These are phyloP conservation scores for Neurospora sp. DNA, from an alignment of 2,329 filamentous ascomycete genomes.

Conservation along the genomic window DNA sequence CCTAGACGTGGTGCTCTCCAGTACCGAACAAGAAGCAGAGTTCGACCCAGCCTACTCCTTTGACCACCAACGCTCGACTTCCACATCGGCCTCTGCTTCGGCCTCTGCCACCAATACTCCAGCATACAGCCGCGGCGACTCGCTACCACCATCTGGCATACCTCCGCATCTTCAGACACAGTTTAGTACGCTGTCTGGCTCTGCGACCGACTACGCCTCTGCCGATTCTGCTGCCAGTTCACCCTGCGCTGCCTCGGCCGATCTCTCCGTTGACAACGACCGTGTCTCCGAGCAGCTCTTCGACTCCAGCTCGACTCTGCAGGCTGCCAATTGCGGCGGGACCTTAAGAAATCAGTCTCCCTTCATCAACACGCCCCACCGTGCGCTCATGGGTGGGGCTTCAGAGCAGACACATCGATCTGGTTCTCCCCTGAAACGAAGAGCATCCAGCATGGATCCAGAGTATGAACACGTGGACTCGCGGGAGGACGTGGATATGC, in stretches of 20 bases:
- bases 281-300: conserved; percentile 32
- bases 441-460: conserved; percentile 52
- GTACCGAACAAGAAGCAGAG: conserved; percentile 40
- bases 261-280: conserved; percentile 48
- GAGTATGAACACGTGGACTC: conserved; percentile 30
- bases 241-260: conserved; percentile 46
- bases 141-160: conserved; percentile 38
- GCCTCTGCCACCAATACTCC: conserved; percentile 29
- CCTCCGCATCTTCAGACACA: conserved; percentile 42
- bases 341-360: conserved; percentile 42
- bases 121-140: conserved; percentile 32
- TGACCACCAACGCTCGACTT: conserved; percentile 22
- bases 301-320: conserved; percentile 32
- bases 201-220: conserved; percentile 39
- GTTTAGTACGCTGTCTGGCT: conserved; percentile 26
- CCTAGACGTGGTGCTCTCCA: conserved; percentile 39
- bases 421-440: conserved; percentile 55
- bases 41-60: conserved; percentile 16
- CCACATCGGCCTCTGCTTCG: conserved; percentile 29
- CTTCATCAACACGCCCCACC: conserved; percentile 36
- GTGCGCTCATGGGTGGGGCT: conserved; percentile 51
- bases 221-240: conserved; percentile 43
- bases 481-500: conserved; percentile 38
- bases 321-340: conserved; percentile 16
- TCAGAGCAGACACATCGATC: conserved; percentile 49